These are phyloP conservation scores for Nannochloropsis salina DNA, from an alignment of 108 stramenopile species.

Conservation along the genomic window DNA sequence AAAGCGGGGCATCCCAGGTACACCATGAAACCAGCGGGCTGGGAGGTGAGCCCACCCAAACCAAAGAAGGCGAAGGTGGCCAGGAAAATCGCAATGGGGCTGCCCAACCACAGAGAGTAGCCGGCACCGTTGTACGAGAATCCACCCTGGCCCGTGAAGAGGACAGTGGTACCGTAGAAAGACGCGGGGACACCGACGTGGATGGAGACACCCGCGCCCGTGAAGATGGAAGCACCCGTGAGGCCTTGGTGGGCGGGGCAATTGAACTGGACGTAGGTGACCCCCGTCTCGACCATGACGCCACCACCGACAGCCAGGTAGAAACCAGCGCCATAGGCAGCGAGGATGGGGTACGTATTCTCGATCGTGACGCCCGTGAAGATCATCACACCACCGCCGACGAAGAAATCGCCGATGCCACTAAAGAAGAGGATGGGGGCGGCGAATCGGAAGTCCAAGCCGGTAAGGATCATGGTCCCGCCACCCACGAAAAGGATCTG, in stretches of 20 bases:
- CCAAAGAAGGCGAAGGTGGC: constrained; percentile 9
- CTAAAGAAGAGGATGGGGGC: neutral
- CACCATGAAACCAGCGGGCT: neutral
- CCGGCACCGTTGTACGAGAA: constrained; percentile 10
- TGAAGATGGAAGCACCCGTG: constrained; percentile 4
- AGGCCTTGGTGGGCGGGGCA: constrained; percentile 1
- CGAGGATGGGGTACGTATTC: constrained; percentile 1
- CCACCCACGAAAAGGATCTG: neutral
- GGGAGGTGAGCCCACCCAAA: neutral
- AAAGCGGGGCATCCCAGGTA: neutral
- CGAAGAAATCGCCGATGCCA: neutral
- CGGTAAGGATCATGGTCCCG: neutral
- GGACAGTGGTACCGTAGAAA: neutral
- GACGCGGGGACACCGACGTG: constrained; percentile 7
- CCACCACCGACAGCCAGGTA: constrained; percentile 8
- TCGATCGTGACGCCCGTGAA: neutral
- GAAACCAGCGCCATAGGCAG: constrained; percentile 19
- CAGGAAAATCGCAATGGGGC: neutral
- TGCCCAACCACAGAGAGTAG: constrained; percentile 17
- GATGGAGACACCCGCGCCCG: neutral
- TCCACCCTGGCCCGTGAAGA: neutral
- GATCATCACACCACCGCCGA: neutral
- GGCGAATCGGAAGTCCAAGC: constrained; percentile 19
- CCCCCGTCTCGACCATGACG: constrained; percentile 5
- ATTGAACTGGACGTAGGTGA: neutral